Conservation (phyloP, 371 early-diverging fungal genomes). For the Lichtheimia ornata region DNA sequence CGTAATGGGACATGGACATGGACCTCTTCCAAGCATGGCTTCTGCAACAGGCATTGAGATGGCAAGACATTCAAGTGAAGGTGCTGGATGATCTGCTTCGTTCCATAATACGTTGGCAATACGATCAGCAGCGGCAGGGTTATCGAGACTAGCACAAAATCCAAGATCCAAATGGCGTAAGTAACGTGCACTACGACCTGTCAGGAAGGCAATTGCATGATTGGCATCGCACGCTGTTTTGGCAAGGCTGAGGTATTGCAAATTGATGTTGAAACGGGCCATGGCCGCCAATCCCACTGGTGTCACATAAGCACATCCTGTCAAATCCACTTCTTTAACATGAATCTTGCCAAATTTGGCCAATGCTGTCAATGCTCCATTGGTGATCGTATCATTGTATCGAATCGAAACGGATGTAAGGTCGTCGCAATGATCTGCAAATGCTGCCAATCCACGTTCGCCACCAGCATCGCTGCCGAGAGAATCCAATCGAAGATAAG, state of each 20-base stretch:
- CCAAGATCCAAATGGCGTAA: slow-evolving; percentile 20
- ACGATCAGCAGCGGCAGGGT: neutral
- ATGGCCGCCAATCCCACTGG: slow-evolving; percentile 20
- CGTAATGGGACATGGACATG: slow-evolving; percentile 1
- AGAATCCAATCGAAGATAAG: slow-evolving; percentile 20
- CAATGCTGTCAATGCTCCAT: slow-evolving; percentile 28
- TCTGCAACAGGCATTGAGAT: slow-evolving; percentile 18
- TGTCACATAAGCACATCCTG: slow-evolving; percentile 28
- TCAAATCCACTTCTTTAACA: slow-evolving; percentile 29
- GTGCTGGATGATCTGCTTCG: neutral
- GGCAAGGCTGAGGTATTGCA: slow-evolving; percentile 20
- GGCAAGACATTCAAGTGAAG: slow-evolving; percentile 13
- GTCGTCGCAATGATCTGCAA: slow-evolving; percentile 30
- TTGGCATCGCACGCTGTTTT: slow-evolving; percentile 5
- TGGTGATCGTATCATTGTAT: slow-evolving; percentile 22
- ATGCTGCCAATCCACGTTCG: slow-evolving; percentile 25
- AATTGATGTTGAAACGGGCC: slow-evolving; percentile 25
- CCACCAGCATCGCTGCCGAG: slow-evolving; percentile 16
- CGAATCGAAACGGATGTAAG: slow-evolving; percentile 22
- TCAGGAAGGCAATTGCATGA: slow-evolving; percentile 6
- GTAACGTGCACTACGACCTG: slow-evolving; percentile 13
- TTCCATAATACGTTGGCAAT: slow-evolving; percentile 6
- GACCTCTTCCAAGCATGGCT: slow-evolving; percentile 3
- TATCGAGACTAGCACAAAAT: slow-evolving; percentile 10
- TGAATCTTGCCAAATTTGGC: slow-evolving; percentile 36